Evolutionary conservation across 768 basidiomycete genomes (phyloP).

Genomic region (Russula sp.): DNA sequence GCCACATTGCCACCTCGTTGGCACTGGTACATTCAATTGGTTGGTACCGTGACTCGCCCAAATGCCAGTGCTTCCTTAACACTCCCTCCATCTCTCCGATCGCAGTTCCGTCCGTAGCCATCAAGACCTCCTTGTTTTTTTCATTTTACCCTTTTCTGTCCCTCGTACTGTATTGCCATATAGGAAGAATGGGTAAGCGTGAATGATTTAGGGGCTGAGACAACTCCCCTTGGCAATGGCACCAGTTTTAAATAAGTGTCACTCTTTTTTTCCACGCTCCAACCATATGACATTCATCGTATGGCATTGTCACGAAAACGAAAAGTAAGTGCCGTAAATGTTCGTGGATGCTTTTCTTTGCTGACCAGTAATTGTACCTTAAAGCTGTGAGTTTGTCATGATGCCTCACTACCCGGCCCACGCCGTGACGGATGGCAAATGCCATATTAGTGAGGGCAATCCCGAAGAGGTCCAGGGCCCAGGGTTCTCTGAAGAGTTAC

Average conservation of each 20-base stretch:
- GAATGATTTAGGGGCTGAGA: not conserved
- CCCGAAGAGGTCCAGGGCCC: not conserved
- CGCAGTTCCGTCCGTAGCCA: not conserved
- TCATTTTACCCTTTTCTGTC: not conserved
- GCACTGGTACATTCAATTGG: not conserved
- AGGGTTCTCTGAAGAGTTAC: not conserved
- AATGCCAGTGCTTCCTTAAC: not conserved
- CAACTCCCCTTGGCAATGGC: not conserved
- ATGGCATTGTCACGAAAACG: not conserved
- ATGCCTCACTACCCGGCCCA: too few species aligned
- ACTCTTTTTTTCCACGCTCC: not conserved
- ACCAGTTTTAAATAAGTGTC: not conserved
- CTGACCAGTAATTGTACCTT: not conserved
- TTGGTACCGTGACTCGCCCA: not conserved
- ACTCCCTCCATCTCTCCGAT: not conserved
- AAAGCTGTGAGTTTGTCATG: too few species aligned
- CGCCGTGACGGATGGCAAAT: not conserved
- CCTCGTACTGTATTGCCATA: not conserved
- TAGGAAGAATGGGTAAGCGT: not conserved
- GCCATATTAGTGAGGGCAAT: not conserved
- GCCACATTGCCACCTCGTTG: not conserved
- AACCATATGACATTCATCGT: not conserved
- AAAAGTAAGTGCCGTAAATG: not conserved
- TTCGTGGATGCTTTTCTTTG: not conserved
- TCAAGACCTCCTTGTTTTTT: not conserved